phyloP scores from a whole-genome alignment of 176 grass and related monocot species.

The Phragmites australis region DNA sequence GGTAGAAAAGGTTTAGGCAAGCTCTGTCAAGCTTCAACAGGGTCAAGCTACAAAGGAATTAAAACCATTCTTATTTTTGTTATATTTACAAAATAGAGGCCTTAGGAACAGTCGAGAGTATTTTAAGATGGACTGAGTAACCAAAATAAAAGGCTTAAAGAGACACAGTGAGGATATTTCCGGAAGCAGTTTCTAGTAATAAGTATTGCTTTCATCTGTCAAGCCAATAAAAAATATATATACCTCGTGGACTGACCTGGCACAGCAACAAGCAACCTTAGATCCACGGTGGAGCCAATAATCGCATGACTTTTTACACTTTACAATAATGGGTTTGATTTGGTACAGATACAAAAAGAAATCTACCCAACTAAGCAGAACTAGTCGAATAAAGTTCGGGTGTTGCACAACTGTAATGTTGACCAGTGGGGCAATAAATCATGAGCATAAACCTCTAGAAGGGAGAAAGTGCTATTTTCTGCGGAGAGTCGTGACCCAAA shows the following conservation, averaged over 20 bases:
- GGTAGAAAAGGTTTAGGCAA: neutral
- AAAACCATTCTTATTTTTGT: neutral
- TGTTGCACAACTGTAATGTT: neutral
- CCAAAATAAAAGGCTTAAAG: neutral
- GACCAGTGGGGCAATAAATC: constrained; percentile 11
- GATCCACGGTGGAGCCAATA: neutral
- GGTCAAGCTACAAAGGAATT: neutral
- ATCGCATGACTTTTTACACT: neutral
- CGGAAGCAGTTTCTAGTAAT: constrained; percentile 6
- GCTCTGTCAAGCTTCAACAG: neutral
- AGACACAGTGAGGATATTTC: neutral
- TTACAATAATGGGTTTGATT: constrained; percentile 3
- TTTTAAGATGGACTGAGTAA: neutral
- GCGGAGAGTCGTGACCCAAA: neutral
- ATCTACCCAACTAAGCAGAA: constrained; percentile 8
- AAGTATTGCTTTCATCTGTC: constrained; percentile 13
- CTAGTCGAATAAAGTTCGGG: neutral
- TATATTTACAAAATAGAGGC: neutral
- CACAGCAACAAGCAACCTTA: constrained; percentile 10
- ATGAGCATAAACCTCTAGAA: neutral
- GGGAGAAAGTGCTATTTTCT: neutral
- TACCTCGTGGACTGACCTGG: neutral
- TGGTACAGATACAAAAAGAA: neutral
- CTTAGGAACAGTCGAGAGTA: neutral
- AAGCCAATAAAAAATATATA: neutral